phyloP scores from a whole-genome alignment of 768 basidiomycete genomes.

The Lentinula raphanica region DNA sequence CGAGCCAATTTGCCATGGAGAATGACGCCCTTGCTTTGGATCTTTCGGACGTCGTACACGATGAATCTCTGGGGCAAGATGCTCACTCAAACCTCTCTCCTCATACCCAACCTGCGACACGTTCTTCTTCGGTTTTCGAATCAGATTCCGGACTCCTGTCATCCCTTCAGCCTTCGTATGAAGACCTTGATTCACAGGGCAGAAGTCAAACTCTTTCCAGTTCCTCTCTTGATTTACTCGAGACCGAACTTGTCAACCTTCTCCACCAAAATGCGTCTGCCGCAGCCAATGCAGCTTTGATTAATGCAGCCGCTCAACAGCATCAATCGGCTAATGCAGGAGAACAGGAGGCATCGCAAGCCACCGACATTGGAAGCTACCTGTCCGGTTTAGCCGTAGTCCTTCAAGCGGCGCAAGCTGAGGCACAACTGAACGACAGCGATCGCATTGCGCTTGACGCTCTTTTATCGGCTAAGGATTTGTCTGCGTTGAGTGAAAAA shows the following conservation, averaged over 20 bases:
- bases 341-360: constrained; percentile 10
- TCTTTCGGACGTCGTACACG: constrained; percentile 82
- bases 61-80: constrained; percentile 65
- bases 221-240: constrained; percentile 66
- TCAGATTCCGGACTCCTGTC: constrained; percentile 31
- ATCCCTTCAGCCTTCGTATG: constrained; percentile 24
- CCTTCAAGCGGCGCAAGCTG: constrained; percentile 71
- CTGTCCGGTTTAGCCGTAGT: constrained; percentile 71
- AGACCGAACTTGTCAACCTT: constrained; percentile 71
- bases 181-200: constrained; percentile 32
- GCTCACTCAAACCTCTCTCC: constrained; percentile 25
- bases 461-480: constrained; percentile 38
- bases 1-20: constrained; percentile 37
- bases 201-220: constrained; percentile 27
- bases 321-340: constrained; percentile 37
- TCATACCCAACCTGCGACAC: constrained; percentile 25
- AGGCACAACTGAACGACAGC: constrained; percentile 22
- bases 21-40: constrained; percentile 63
- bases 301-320: constrained; percentile 66
- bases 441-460: constrained; percentile 31
- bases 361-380: constrained; percentile 45
- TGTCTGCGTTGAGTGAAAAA: constrained; percentile 37
- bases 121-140: constrained; percentile 21
- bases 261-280: constrained; percentile 73
- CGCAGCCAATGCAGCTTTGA: constrained; percentile 48